phyloP scores from a whole-genome alignment of 805 yeast genomes.

The Millerozyma acaciae region DNA sequence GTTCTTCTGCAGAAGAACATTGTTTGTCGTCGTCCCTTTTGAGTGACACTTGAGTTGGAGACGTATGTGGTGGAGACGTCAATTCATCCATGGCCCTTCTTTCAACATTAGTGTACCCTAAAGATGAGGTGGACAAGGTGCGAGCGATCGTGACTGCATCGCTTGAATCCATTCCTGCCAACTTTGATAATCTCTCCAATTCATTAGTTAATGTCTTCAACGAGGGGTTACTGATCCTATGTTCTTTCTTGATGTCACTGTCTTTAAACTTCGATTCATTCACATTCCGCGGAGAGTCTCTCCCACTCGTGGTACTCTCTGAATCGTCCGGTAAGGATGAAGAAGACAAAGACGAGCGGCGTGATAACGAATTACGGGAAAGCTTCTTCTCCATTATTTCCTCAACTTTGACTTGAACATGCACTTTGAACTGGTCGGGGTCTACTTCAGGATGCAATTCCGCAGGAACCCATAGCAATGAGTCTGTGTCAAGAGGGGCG shows the following conservation, averaged over 20 bases:
- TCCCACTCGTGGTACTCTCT: background rate
- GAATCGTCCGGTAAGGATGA: slow-evolving; percentile 1
- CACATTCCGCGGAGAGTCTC: background rate
- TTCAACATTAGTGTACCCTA: slow-evolving; percentile 54
- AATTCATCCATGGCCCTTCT: slow-evolving; percentile 37
- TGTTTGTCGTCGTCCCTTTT: background rate
- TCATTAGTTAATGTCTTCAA: slow-evolving; percentile 71
- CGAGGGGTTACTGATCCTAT: slow-evolving; percentile 50
- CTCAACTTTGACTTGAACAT: slow-evolving; percentile 57
- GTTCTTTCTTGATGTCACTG: slow-evolving; percentile 5
- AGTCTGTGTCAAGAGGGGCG: slow-evolving; percentile 29
- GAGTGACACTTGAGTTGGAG: slow-evolving; percentile 3
- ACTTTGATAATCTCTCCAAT: slow-evolving; percentile 64
- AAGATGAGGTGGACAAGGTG: slow-evolving; percentile 66
- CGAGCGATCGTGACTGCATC: slow-evolving; percentile 84
- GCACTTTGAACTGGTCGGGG: slow-evolving; percentile 76
- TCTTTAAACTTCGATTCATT: slow-evolving; percentile 1
- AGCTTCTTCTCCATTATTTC: slow-evolving; percentile 43
- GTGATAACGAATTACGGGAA: slow-evolving; percentile 22
- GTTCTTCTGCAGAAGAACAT: slow-evolving; percentile 2
- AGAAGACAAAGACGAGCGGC: slow-evolving; percentile 21
- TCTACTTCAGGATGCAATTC: slow-evolving; percentile 90
- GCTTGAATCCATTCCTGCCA: slow-evolving; percentile 73
- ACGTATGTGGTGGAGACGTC: slow-evolving; percentile 18
- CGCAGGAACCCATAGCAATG: slow-evolving; percentile 93